These are phyloP conservation scores for Niebla homalea DNA, from an alignment of 495 filamentous ascomycete genomes.

Conservation along the genomic window DNA sequence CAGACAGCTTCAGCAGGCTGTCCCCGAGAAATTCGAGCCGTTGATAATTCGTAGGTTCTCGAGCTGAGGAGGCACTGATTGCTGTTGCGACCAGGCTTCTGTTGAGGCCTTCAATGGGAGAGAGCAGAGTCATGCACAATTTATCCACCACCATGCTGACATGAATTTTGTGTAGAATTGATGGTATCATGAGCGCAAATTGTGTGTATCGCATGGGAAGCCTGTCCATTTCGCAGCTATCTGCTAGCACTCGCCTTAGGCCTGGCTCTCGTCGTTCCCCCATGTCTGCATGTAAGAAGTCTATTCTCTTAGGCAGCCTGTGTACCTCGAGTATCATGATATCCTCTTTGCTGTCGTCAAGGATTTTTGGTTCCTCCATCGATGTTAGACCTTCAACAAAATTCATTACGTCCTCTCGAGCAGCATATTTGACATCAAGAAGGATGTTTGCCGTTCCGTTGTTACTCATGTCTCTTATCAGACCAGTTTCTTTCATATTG, in stretches of 20 bases:
- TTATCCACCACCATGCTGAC: conserved; percentile 47
- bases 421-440: conserved; percentile 13
- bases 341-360: conserved; percentile 13
- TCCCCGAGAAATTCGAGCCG: conserved; percentile 85
- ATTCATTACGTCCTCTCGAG: not conserved
- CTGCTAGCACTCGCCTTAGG: conserved; percentile 4
- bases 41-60: conserved; percentile 60
- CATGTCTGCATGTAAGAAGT: conserved; percentile 40
- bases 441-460: conserved; percentile 16
- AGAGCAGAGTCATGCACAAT: conserved; percentile 48
- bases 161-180: conserved; percentile 58
- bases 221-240: conserved; percentile 34
- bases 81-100: conserved; percentile 54
- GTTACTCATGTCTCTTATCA: conserved; percentile 20
- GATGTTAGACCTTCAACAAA: not conserved
- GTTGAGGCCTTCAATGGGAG: conserved; percentile 38
- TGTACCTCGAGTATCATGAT: conserved; percentile 35
- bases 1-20: conserved; percentile 64
- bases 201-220: conserved; percentile 47
- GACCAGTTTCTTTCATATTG: conserved; percentile 12
- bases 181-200: conserved; percentile 62
- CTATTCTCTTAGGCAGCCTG: conserved; percentile 40
- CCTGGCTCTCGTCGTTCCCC: not conserved
- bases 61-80: conserved; percentile 51
- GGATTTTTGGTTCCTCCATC: not conserved